These are phyloP conservation scores for Arabidopsis suecica DNA, from an alignment of 345 rosid species.

Conservation along the genomic window DNA sequence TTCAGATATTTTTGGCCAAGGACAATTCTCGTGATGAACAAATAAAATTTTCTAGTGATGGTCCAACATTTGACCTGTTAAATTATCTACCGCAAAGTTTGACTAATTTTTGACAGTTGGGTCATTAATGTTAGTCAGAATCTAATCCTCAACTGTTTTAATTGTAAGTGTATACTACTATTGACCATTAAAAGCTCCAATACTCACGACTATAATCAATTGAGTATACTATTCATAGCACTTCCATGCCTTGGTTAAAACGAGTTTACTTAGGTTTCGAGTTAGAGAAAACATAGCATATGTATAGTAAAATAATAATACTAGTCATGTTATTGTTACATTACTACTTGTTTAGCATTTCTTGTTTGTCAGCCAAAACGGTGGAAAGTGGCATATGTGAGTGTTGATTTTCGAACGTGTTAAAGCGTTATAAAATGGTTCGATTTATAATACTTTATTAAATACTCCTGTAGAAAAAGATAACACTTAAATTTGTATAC, in stretches of 20 bases:
- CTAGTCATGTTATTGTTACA: background rate
- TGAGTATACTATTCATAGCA: background rate
- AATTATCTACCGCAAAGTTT: constrained; percentile 28
- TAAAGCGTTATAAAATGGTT: background rate
- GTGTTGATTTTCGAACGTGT: background rate
- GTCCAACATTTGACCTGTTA: background rate
- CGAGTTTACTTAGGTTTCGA: background rate
- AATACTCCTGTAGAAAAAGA: background rate
- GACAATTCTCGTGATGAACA: background rate
- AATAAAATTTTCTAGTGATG: background rate
- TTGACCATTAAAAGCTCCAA: background rate
- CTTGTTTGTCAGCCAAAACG: too few species aligned
- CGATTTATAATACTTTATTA: background rate
- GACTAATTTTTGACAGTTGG: constrained; percentile 18
- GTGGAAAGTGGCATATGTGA: background rate
- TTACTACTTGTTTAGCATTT: too few species aligned
- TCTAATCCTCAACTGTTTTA: constrained; percentile 10
- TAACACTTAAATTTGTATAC: constrained; percentile 12
- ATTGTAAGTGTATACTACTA: background rate
- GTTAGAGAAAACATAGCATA: too few species aligned
- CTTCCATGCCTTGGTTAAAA: background rate
- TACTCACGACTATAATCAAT: background rate
- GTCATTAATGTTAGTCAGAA: constrained; percentile 31
- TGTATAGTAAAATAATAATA: too few species aligned
- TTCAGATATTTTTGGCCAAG: background rate